A percentile compares a stretch with the other conserved stretches of the same genome.
phyloP scores from a whole-genome alignment of 2,329 filamentous ascomycete species.

The Kalaharituber pfeilii region DNA sequence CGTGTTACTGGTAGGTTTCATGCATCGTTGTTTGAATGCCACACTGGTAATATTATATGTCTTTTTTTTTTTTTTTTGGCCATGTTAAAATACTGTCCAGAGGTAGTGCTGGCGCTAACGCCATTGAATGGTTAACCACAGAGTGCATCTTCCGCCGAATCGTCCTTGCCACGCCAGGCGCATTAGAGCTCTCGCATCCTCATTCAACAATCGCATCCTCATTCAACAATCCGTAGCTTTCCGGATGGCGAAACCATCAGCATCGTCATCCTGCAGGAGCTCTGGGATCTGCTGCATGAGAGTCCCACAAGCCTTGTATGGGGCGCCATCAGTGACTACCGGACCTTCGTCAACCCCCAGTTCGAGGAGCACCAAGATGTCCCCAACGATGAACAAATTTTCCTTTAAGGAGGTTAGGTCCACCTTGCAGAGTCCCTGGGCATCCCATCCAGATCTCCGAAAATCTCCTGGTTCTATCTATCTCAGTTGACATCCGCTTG shows the following conservation, averaged over 20 bases:
- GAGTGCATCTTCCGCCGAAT: background rate
- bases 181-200: no score
- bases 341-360: background rate
- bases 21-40: background rate
- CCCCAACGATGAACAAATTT: background rate
- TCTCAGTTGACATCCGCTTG: background rate
- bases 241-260: background rate
- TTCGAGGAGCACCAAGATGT: background rate
- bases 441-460: background rate
- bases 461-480: background rate
- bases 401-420: background rate
- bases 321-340: background rate
- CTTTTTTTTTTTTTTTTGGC: no score
- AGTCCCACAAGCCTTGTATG: background rate
- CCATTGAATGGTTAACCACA: no score
- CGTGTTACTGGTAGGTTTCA: background rate
- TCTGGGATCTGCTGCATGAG: background rate
- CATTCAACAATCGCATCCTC: no score
- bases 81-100: no score
- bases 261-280: background rate
- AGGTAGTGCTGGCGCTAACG: background rate
- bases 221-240: background rate
- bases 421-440: background rate
- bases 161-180: background rate
- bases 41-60: no score